Evolutionary conservation across 768 basidiomycete genomes (phyloP).

Genomic region (Boletus sp.): DNA sequence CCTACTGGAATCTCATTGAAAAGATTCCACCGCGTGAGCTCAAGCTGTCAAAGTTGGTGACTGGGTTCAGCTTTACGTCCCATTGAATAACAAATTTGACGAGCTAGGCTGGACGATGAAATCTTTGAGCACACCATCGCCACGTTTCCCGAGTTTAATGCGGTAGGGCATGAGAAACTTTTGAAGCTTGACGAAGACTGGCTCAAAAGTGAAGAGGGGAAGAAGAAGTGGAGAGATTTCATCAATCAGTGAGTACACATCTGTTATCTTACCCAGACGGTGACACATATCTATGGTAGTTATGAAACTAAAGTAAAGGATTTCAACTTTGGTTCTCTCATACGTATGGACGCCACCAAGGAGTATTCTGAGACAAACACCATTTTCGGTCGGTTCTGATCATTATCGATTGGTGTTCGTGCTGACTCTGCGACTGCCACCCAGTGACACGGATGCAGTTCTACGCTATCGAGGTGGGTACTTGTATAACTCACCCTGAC

Average conservation of each 20-base stretch:
- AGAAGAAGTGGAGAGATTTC: conserved; percentile 88
- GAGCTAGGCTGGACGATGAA: conserved; percentile 79
- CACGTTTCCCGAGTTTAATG: conserved; percentile 77
- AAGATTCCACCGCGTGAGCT: conserved; percentile 74
- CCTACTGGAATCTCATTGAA: conserved; percentile 92
- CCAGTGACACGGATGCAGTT: conserved; percentile 52
- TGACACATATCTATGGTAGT: conserved; percentile 34
- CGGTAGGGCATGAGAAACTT: conserved; percentile 45
- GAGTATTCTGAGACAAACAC: conserved; percentile 93
- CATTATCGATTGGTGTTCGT: neutral
- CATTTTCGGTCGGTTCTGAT: conserved; percentile 70
- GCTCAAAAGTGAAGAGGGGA: conserved; percentile 87
- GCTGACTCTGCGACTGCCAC: conserved; percentile 10
- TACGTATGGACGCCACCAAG: conserved; percentile 71
- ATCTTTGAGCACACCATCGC: conserved; percentile 74
- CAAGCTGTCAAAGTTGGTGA: conserved; percentile 73
- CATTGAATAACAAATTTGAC: conserved; percentile 13
- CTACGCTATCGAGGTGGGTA: conserved; percentile 80
- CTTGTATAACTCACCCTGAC: conserved; percentile 7
- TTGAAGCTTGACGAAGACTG: conserved; percentile 77
- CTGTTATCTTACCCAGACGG: neutral
- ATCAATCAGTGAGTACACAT: conserved; percentile 57
- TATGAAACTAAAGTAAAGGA: conserved; percentile 91
- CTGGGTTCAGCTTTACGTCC: neutral
- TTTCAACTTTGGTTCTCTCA: conserved; percentile 94